Evolutionary conservation across 177 flowering plant species (phyloP).

Genomic region (Telopea speciosissima): DNA sequence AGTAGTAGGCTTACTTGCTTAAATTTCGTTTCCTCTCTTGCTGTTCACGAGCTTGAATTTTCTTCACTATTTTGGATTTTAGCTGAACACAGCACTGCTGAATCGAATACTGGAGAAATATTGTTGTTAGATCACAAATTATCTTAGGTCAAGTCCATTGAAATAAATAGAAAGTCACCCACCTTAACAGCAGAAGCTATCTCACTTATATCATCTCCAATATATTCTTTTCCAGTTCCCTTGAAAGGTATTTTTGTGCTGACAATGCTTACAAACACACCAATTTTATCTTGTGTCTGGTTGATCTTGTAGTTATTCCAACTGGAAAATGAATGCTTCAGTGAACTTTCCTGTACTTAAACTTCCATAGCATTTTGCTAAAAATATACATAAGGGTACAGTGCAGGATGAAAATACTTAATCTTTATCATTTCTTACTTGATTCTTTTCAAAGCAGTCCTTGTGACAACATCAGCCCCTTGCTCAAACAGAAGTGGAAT

Average conservation of each 20-base stretch:
- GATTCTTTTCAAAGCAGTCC: constrained; percentile 89
- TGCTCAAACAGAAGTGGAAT: constrained; percentile 98
- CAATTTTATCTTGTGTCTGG: constrained; percentile 90
- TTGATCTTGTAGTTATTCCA: constrained; percentile 95
- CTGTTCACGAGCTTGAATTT: constrained; percentile 94
- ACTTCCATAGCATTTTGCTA: neutral
- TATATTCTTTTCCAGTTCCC: constrained; percentile 98
- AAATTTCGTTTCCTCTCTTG: constrained; percentile 91
- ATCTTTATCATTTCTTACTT: constrained; percentile 38
- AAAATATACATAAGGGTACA: neutral
- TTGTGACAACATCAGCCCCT: constrained; percentile 99
- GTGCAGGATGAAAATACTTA: neutral
- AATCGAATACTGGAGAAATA: constrained; percentile 54
- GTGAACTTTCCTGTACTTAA: too few relatives aligned
- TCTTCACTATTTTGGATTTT: constrained; percentile 81
- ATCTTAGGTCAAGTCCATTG: neutral
- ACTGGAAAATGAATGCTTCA: constrained; percentile 36
- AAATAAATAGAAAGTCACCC: constrained; percentile 6
- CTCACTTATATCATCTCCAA: constrained; percentile 96
- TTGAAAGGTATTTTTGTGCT: constrained; percentile 99
- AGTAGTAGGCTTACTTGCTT: constrained; percentile 46
- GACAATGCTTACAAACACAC: constrained; percentile 95
- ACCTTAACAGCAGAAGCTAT: constrained; percentile 97
- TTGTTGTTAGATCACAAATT: constrained; percentile 15
- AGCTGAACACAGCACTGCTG: constrained; percentile 91